Evolutionary conservation across 1,284 basidiomycete genomes (phyloP).

Genomic region (Ustilago shanxiensis): DNA sequence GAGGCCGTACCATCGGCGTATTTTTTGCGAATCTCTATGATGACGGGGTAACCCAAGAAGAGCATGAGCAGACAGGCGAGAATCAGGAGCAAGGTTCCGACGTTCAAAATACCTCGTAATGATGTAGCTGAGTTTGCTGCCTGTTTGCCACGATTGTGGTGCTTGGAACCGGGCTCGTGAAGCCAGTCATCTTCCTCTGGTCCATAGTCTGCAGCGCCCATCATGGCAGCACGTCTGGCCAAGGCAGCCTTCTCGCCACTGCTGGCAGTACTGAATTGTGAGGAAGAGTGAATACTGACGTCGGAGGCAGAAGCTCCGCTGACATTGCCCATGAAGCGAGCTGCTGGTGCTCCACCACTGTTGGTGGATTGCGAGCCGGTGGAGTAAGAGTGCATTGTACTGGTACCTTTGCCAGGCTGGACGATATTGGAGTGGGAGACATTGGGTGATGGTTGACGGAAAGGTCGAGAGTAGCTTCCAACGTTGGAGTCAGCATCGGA

Average conservation of each 20-base stretch:
- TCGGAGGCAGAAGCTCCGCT: conserved; percentile 16
- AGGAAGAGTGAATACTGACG: conserved; percentile 20
- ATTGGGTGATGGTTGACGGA: conserved; percentile 21
- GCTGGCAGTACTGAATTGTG: conserved; percentile 20
- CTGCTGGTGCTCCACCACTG: conserved; percentile 6
- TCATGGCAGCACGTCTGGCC: neutral
- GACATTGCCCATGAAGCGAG: conserved; percentile 17
- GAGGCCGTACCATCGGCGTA: conserved; percentile 19
- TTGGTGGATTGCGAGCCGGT: conserved; percentile 23
- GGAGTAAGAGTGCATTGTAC: conserved; percentile 24
- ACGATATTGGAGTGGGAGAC: conserved; percentile 30
- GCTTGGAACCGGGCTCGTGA: conserved; percentile 24
- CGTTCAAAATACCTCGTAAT: conserved; percentile 54
- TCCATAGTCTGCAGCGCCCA: neutral
- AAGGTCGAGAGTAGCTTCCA: conserved; percentile 22
- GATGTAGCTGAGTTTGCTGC: conserved; percentile 7
- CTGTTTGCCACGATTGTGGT: neutral
- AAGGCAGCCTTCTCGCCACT: conserved; percentile 10
- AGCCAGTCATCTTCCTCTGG: conserved; percentile 41
- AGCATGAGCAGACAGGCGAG: conserved; percentile 57
- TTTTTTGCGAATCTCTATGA: conserved; percentile 39
- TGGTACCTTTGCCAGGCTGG: conserved; percentile 23
- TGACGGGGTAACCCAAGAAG: conserved; percentile 66
- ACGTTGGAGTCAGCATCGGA: conserved; percentile 5
- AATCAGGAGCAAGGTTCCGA: conserved; percentile 56